phyloP scores from a whole-genome alignment of 176 grass and related monocot genomes.

The Paspalum notatum region DNA sequence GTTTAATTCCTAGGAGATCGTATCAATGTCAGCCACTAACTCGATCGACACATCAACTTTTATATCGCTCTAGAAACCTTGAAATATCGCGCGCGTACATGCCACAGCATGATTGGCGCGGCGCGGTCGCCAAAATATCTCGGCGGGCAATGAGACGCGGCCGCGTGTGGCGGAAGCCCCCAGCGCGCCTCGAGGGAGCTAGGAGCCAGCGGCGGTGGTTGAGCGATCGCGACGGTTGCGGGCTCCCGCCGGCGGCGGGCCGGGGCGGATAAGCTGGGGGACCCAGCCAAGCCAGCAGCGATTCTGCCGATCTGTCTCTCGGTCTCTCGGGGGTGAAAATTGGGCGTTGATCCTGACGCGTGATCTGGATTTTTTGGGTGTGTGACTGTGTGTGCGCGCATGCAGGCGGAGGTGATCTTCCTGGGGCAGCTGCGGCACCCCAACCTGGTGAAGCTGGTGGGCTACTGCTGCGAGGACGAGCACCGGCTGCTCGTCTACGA shows the following conservation, averaged over 20 bases:
- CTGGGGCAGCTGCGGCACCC: constrained; percentile 76
- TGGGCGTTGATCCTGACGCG: not conserved
- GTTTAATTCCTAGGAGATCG: no score
- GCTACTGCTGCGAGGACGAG: constrained; percentile 82
- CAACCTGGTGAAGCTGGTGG: constrained; percentile 89
- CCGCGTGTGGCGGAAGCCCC: constrained; percentile 26
- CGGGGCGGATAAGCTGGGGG: constrained; percentile 23
- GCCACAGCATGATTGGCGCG: not conserved
- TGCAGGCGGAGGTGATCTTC: constrained; percentile 88
- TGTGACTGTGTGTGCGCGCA: no score
- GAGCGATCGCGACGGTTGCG: constrained; percentile 47
- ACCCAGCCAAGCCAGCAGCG: no score
- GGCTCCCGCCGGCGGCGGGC: constrained; percentile 39
- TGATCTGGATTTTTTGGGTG: not conserved
- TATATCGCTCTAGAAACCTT: no score
- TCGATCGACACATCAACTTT: no score
- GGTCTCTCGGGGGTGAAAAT: not conserved
- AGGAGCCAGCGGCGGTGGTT: constrained; percentile 32
- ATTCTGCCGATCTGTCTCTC: no score
- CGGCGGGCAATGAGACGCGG: not conserved
- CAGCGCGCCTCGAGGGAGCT: no score
- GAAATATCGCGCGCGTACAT: not conserved
- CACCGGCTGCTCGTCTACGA: constrained; percentile 78
- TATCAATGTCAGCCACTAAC: no score
- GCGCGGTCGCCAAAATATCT: not conserved